Evolutionary conservation across 192 early-diverging fungal genomes (phyloP).

Genomic region (Thoreauomyces humboldtii): DNA sequence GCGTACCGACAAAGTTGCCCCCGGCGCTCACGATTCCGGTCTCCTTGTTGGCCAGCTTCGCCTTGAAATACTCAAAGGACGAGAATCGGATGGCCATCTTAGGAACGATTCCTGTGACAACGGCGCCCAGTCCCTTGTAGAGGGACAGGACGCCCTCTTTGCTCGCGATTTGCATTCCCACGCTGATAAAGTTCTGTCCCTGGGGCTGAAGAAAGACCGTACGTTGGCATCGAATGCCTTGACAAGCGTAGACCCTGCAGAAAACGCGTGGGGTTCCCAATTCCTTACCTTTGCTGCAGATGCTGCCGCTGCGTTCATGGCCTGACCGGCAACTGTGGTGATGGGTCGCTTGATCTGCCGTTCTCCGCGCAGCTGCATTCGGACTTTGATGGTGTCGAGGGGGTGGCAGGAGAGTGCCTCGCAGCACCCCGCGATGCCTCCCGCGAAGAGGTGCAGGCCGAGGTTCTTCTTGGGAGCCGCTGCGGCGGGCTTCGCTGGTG

Average conservation of each 20-base stretch:
- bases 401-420: slow-evolving; percentile 89
- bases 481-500: background rate
- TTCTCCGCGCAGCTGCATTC: slow-evolving; percentile 82
- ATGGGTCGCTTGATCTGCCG: slow-evolving; percentile 22
- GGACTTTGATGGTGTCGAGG: slow-evolving; percentile 96
- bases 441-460: slow-evolving; percentile 78
- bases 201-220: slow-evolving; percentile 27
- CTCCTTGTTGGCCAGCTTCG: slow-evolving; percentile 61
- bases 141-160: slow-evolving; percentile 86
- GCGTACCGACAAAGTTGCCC: slow-evolving; percentile 71
- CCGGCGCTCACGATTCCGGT: slow-evolving; percentile 60
- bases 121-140: slow-evolving; percentile 97
- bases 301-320: slow-evolving; percentile 55
- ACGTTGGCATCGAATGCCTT: no score
- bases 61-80: slow-evolving; percentile 93
- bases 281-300: slow-evolving; percentile 50
- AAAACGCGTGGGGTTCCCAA: background rate
- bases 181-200: slow-evolving; percentile 67
- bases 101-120: slow-evolving; percentile 93
- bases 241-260: no score
- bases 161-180: slow-evolving; percentile 79
- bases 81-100: slow-evolving; percentile 99
- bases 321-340: slow-evolving; percentile 25
- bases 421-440: slow-evolving; percentile 87
- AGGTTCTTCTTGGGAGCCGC: slow-evolving; percentile 54